Conservation (phyloP, 257 asterid species). For the Solanum habrochaites region DNA sequence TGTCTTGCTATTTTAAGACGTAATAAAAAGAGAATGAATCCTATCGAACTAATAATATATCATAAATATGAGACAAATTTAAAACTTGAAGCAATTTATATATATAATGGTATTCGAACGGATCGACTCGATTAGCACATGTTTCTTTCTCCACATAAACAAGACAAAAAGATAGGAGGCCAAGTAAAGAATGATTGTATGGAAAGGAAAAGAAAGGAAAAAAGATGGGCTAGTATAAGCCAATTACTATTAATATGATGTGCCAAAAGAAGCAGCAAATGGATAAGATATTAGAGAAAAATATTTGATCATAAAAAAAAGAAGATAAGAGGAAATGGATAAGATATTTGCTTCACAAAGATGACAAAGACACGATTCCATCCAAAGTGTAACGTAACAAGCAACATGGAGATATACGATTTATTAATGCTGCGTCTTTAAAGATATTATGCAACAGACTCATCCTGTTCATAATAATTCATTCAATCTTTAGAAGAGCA, state of each 20-base stretch:
- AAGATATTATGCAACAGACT: not conserved
- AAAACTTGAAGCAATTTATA: not conserved
- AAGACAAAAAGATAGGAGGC: not conserved
- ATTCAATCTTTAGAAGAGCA: not conserved
- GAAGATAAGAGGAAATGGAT: not conserved
- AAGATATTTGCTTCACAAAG: not conserved
- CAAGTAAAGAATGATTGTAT: not conserved
- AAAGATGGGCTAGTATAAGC: not conserved
- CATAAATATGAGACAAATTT: not conserved
- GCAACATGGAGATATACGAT: not conserved
- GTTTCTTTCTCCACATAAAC: not conserved
- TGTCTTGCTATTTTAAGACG: not conserved
- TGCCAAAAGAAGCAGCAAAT: not conserved
- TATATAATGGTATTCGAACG: not conserved
- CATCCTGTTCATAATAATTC: not conserved
- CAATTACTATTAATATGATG: not conserved
- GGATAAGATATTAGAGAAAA: not conserved
- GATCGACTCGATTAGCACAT: not conserved
- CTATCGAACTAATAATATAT: not conserved
- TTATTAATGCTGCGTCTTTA: not conserved
- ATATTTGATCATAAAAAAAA: not conserved
- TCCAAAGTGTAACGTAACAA: not conserved
- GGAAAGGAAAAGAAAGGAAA: not conserved
- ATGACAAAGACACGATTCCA: not conserved
- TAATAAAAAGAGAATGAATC: not conserved